Evolutionary conservation across 23 red algal genomes (phyloP).

Genomic region (Porphyridium purpureum): DNA sequence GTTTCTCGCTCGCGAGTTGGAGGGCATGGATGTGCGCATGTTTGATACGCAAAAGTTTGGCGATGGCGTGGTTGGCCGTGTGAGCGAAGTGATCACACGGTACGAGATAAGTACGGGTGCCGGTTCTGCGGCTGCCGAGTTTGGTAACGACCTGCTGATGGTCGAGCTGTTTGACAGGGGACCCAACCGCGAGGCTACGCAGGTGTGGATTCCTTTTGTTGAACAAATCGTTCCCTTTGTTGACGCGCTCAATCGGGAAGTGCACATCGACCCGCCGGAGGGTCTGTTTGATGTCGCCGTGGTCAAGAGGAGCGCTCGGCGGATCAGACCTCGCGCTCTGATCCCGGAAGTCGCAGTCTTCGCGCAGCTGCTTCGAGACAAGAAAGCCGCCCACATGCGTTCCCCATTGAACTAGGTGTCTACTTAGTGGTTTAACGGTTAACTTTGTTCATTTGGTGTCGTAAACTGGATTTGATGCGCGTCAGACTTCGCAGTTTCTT

Average conservation of each 20-base stretch:
- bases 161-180: constrained; percentile 21
- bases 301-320: no score
- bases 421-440: no score
- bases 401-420: no score
- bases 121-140: constrained; percentile 6
- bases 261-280: constrained; percentile 55
- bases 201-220: constrained; percentile 68
- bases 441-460: no score
- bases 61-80: constrained; percentile 30
- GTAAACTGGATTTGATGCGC: no score
- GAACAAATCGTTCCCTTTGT: constrained; percentile 54
- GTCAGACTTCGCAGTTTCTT: no score
- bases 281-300: constrained; percentile 58
- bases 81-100: constrained; percentile 41
- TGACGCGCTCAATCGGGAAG: constrained; percentile 15
- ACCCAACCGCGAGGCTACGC: constrained; percentile 8
- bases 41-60: no score
- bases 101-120: constrained; percentile 24
- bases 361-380: no score
- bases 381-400: no score
- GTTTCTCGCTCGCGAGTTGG: constrained; percentile 38
- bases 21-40: constrained; percentile 8
- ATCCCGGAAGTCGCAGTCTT: no score
- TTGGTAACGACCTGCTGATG: constrained; percentile 33
- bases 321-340: no score